phyloP scores from a whole-genome alignment of 441 rosid genomes.

The Erysimum pusillum region DNA sequence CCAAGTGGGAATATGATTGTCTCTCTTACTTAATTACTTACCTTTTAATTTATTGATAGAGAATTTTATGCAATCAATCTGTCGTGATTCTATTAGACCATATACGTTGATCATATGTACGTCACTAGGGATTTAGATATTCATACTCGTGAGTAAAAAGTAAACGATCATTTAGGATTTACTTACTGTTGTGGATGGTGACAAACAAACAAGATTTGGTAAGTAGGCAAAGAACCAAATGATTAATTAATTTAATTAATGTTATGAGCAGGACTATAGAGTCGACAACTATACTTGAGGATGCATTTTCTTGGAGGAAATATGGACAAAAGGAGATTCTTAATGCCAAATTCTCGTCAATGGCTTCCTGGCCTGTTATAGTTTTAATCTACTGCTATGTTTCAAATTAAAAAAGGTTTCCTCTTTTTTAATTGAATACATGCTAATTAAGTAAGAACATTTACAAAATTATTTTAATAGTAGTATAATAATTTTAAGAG shows the following conservation, averaged over 20 bases:
- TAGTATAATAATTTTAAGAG: too few relatives aligned
- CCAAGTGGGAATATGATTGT: too few relatives aligned
- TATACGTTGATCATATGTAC: too few relatives aligned
- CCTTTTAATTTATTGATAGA: neutral
- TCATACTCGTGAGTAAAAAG: neutral
- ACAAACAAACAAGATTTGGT: constrained; percentile 8
- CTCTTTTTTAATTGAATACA: too few relatives aligned
- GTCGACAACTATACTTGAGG: constrained; percentile 53
- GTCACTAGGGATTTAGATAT: neutral
- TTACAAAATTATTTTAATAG: too few relatives aligned
- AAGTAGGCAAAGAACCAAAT: constrained; percentile 7
- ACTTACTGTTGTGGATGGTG: neutral
- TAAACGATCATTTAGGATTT: neutral
- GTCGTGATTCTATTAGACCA: neutral
- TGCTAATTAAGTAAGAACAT: too few relatives aligned
- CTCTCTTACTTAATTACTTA: neutral
- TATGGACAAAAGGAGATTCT: constrained; percentile 88
- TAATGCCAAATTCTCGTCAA: constrained; percentile 67
- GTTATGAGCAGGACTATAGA: constrained; percentile 53
- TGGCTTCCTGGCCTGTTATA: too few relatives aligned
- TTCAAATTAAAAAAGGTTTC: too few relatives aligned
- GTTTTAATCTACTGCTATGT: too few relatives aligned
- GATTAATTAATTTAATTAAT: neutral
- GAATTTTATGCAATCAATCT: neutral
- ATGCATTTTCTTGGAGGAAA: constrained; percentile 81